Base-by-base conservation (phyloP, 148 eudicot species). In the Vaccinium myrtillus region DNA sequence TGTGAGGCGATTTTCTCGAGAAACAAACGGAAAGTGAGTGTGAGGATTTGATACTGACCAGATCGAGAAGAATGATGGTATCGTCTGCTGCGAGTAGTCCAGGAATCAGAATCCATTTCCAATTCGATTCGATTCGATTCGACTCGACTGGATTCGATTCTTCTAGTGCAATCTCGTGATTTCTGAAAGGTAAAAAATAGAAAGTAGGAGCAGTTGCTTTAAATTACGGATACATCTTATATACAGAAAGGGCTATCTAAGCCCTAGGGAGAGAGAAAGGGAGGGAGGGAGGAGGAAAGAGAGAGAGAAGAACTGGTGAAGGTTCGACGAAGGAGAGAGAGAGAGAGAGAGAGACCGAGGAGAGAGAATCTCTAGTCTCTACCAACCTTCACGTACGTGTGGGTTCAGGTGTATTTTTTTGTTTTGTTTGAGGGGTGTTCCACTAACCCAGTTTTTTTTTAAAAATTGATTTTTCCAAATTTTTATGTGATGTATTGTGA, bases 71-170 rank as follows among this genome's bases (percentile, higher is more conserved):
- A 21, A 6, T 21, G 69, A 12, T 67, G 95, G 67, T 85, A 89
- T 16, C 96, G 92, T 77, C 92, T 86, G 51, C 91, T 70, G 30
- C 93, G 83, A 51, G 85, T 84, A 43, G 85, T 77, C 98, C 98
- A 91, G 59, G 89, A 91, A 92, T 95, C 95, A 5, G 89, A 87
- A 69, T 91, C 93, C 91, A 91, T 91, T 71, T 23, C 11, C n/a
- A 5, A 19, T 25, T 27, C 36, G 73, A 67, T 67, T 25, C 73
- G 71, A 65, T 49, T 6, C 36, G 83, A 48, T 14, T 43, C 50
- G 74, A 58, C 36, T 27, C 36, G 71, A 67, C 23, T 25, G 30
- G 73, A 67, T 67, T 25, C 73, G 83, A 49, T 48, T 43, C 53
- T 76, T 51, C n/a, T 11, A 11, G 4, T 1, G 53, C 79, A 27